Conservation (phyloP, 2,329 filamentous ascomycete species). For the Rhynchosporium graminicola region DNA sequence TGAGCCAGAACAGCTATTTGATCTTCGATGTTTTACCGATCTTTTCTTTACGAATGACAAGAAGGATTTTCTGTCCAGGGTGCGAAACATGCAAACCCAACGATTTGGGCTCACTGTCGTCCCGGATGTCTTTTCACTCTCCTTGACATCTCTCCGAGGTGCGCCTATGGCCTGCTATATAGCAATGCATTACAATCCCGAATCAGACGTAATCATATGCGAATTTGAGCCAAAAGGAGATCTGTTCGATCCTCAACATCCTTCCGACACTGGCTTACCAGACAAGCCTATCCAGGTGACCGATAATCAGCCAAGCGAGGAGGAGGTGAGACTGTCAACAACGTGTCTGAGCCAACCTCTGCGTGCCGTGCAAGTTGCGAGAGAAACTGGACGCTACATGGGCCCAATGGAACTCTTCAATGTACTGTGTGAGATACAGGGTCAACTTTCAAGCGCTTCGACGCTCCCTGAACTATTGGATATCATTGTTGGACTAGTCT, state of each 20-base stretch:
- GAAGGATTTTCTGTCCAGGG: constrained; percentile 27
- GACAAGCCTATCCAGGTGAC: constrained; percentile 19
- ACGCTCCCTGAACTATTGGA: constrained; percentile 25
- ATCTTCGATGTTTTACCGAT: constrained; percentile 31
- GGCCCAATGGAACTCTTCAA: constrained; percentile 33
- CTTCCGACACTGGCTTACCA: constrained; percentile 20
- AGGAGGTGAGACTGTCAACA: constrained; percentile 24
- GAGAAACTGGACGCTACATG: constrained; percentile 24
- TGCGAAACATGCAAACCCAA: constrained; percentile 17
- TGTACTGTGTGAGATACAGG: constrained; percentile 30
- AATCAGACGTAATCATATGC: constrained; percentile 29
- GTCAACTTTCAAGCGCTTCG: constrained; percentile 25
- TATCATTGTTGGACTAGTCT: constrained; percentile 31
- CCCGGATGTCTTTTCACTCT: constrained; percentile 31
- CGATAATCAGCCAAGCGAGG: constrained; percentile 21
- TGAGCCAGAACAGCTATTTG: constrained; percentile 28
- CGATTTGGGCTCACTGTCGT: constrained; percentile 16
- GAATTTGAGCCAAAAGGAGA: constrained; percentile 31
- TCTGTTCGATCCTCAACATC: constrained; percentile 22
- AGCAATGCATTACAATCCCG: constrained; percentile 27
- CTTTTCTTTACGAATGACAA: constrained; percentile 26
- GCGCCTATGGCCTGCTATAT: constrained; percentile 27
- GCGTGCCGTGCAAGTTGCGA: constrained; percentile 25
- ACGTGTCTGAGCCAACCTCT: constrained; percentile 26
- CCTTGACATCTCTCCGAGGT: constrained; percentile 26